Conservation (phyloP, 2,329 filamentous ascomycete genomes). For the Apiospora koreana region DNA sequence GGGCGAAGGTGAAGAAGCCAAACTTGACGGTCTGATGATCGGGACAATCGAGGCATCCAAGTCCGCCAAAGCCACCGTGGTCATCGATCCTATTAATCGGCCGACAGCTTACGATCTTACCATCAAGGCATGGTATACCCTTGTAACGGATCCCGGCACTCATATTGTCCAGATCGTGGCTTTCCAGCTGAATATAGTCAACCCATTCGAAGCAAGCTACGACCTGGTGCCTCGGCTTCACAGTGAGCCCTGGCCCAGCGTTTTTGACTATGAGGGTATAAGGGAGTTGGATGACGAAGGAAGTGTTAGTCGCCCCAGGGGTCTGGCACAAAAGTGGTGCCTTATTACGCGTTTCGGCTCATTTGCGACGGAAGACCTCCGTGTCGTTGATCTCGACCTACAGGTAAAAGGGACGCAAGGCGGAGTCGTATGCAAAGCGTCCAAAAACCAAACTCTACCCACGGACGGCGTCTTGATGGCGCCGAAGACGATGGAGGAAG, state of each 20-base stretch:
- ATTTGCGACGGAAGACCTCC: slow-evolving; percentile 72
- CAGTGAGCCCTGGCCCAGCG: slow-evolving; percentile 78
- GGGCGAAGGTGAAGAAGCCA: slow-evolving; percentile 41
- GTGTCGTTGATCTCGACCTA: slow-evolving; percentile 63
- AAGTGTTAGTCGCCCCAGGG: slow-evolving; percentile 40
- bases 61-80: slow-evolving; percentile 46
- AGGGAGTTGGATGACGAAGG: slow-evolving; percentile 37
- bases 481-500: slow-evolving; percentile 70
- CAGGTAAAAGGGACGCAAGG: slow-evolving; percentile 61
- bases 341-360: slow-evolving; percentile 74
- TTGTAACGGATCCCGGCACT: slow-evolving; percentile 78
- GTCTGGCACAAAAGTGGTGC: slow-evolving; percentile 80
- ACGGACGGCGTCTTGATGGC: slow-evolving; percentile 50
- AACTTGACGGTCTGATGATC: slow-evolving; percentile 42
- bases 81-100: slow-evolving; percentile 49
- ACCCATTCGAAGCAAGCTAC: slow-evolving; percentile 90
- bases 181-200: slow-evolving; percentile 71
- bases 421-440: slow-evolving; percentile 58
- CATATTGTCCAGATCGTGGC: slow-evolving; percentile 74
- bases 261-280: slow-evolving; percentile 67
- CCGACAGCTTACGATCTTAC: slow-evolving; percentile 67
- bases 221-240: slow-evolving; percentile 82
- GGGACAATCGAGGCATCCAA: slow-evolving; percentile 49
- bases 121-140: slow-evolving; percentile 74
- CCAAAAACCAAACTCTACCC: slow-evolving; percentile 40